phyloP scores from a whole-genome alignment of 1,284 basidiomycete species.

The Ceratobasidium sp. region DNA sequence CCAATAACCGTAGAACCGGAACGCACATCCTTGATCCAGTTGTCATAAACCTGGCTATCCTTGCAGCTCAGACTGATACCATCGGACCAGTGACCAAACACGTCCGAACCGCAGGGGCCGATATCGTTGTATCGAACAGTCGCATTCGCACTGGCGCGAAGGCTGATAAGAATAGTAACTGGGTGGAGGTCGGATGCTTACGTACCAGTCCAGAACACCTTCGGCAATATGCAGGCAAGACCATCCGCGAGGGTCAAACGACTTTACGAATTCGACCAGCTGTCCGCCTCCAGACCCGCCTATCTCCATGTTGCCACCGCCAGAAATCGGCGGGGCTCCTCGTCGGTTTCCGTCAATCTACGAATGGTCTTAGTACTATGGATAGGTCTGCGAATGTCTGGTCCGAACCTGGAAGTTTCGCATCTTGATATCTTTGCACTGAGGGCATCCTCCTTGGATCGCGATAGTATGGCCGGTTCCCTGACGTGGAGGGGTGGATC shows the following conservation, averaged over 20 bases:
- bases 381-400: not conserved
- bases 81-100: conserved; percentile 52
- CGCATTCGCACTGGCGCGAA: conserved; percentile 46
- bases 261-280: conserved; percentile 48
- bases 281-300: conserved; percentile 44
- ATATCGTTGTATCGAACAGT: conserved; percentile 52
- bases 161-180: conserved; percentile 46
- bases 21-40: conserved; percentile 52
- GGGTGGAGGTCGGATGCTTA: not conserved
- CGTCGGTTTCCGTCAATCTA: conserved; percentile 50
- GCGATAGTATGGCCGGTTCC: conserved; percentile 44
- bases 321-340: conserved; percentile 46
- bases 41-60: conserved; percentile 51
- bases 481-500: conserved; percentile 60
- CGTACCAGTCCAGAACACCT: conserved; percentile 17
- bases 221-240: conserved; percentile 36
- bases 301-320: conserved; percentile 44
- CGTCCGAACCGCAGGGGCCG: conserved; percentile 50
- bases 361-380: not conserved
- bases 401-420: conserved; percentile 44
- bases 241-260: conserved; percentile 48
- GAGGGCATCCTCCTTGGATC: conserved; percentile 45
- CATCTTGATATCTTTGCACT: conserved; percentile 43
- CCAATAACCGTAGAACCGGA: conserved; percentile 44
- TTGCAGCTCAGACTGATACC: conserved; percentile 53